Evolutionary conservation across 148 eudicot species (phyloP), one percentile per base, ranked within the genome.

Genomic region (Drosera capensis): DNA sequence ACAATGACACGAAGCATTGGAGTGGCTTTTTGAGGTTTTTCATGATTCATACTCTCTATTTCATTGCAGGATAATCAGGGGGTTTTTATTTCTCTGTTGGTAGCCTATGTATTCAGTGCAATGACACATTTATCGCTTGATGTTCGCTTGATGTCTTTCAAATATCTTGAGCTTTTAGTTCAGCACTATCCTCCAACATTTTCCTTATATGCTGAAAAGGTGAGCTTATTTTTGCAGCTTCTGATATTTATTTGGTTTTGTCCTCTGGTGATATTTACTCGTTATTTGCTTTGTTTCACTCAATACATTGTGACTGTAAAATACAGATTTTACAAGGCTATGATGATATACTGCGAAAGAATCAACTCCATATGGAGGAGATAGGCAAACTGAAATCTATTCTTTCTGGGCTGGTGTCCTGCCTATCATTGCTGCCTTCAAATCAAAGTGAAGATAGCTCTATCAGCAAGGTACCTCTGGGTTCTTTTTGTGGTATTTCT

Each of bases 91-190:
- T 80, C 93, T 19, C 54, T 90, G 68, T 62, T 76, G 65, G 78
- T 80, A 93, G 74, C 83, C 47, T 90, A 90, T 57, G 66, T 80
- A 44, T 84, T 90, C 39, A 80, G 69, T 64, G 92, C 87, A 37
- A 90, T 90, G 95, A 84, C 97, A 20, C 77, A 84, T 71, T 69
- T 90, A 65, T 52, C 76, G 18, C 54, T 75, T 46, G 95, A 90
- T 65, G 81, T 84, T 25, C 92, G 95, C 39, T 69, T 90, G 72
- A 78, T 78, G 84, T 88, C 95, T 57, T 84, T 83, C 76, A 80
- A 78, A 51, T 78, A 80, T 70, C 57, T 80, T 45, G 93, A 84
- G 52, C 87, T 90, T 48, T 67, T 84, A 55, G 62, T 90, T 62
- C 78, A 78, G 55, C 48, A 63, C 43, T 72, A 62, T 64, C 95